Evolutionary conservation across 1,284 basidiomycete genomes (phyloP).

Genomic region (Chondrostereum purpureum): DNA sequence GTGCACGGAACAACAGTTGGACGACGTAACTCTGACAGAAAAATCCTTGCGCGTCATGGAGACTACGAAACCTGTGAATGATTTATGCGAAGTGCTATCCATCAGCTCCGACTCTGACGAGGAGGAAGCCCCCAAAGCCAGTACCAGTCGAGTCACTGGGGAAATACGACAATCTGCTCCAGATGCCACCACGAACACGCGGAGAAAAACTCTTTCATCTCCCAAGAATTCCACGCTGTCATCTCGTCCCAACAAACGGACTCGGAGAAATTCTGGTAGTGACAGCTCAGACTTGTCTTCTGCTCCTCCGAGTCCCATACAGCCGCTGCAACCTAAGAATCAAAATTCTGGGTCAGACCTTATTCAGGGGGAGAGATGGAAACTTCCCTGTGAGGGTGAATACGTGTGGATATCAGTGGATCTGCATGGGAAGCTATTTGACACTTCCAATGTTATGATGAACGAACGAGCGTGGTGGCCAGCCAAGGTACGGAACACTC

Average conservation of each 20-base stretch:
- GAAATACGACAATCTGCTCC: not conserved
- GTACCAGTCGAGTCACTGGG: not conserved
- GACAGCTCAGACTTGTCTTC: constrained; percentile 1
- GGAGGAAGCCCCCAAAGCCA: not conserved
- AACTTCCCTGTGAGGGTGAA: constrained; percentile 22
- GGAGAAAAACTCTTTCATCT: not conserved
- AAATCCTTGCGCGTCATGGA: too few relatives aligned
- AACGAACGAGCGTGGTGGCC: constrained; percentile 43
- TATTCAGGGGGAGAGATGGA: constrained; percentile 9
- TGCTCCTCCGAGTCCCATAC: not conserved
- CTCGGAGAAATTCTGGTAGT: not conserved
- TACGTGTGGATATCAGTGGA: constrained; percentile 37
- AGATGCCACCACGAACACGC: not conserved
- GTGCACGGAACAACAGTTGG: too few relatives aligned
- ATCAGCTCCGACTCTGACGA: constrained; percentile 5
- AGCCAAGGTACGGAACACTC: constrained; percentile 30
- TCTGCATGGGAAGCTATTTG: constrained; percentile 23
- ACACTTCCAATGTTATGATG: constrained; percentile 11
- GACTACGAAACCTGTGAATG: too few relatives aligned
- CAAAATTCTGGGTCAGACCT: not conserved
- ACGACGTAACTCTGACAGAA: too few relatives aligned
- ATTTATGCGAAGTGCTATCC: too few relatives aligned
- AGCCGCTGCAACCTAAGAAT: not conserved
- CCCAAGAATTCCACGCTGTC: not conserved
- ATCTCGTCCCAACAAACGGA: not conserved